Percentiles rank a stretch among this genome's conserved stretches.
Evolutionary conservation across 441 rosid genomes (phyloP).

Genomic region (Metrosideros polymorpha): DNA sequence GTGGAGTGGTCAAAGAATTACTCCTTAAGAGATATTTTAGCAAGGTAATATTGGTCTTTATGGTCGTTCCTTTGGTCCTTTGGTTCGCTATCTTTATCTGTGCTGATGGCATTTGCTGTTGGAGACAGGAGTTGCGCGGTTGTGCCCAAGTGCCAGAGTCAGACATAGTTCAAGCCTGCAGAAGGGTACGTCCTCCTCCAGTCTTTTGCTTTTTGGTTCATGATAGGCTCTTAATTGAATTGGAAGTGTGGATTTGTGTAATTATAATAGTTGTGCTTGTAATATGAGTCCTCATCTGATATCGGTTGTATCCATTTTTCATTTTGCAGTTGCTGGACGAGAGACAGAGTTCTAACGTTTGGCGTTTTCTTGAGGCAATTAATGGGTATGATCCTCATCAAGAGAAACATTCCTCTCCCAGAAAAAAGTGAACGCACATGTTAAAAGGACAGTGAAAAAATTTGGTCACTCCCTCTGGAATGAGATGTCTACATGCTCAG

Average conservation of each 20-base stretch:
- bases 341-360: not conserved
- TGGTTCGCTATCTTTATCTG: not conserved
- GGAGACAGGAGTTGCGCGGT: constrained; percentile 73
- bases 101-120: not conserved
- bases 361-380: constrained; percentile 5
- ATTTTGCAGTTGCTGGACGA: constrained; percentile 7
- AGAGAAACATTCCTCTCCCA: not conserved
- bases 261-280: not conserved
- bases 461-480: not conserved
- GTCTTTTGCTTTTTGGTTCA: not conserved
- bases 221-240: not conserved
- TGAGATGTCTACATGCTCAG: not conserved
- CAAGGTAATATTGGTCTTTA: constrained; percentile 45
- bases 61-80: not conserved
- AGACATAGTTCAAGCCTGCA: constrained; percentile 71
- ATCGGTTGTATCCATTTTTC: not conserved
- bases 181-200: constrained; percentile 51
- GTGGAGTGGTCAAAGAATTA: constrained; percentile 80
- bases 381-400: constrained; percentile 6
- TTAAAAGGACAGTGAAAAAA: not conserved
- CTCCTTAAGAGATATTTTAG: constrained; percentile 85
- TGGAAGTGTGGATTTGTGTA: not conserved
- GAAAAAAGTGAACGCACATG: not conserved
- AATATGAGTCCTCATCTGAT: not conserved
- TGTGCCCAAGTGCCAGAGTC: constrained; percentile 71